Base-by-base conservation (phyloP, 192 early-diverging fungal genomes). In the Linnemannia zychae region DNA sequence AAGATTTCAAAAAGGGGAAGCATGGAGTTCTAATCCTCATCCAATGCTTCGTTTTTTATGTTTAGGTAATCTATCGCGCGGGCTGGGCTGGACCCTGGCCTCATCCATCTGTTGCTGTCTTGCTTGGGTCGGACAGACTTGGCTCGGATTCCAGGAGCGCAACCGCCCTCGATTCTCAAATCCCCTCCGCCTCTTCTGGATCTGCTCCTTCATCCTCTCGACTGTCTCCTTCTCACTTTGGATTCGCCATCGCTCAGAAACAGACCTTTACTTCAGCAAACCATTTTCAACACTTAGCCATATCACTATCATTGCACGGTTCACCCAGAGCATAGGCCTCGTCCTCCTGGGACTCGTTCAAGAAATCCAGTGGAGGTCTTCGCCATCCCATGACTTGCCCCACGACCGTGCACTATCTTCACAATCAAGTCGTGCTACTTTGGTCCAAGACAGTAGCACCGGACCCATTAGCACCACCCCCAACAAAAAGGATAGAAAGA, bases 51-150 rank as follows among this genome's bases (percentile, higher is more conserved):
- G 0, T 7, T 60, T 9, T 28, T 71, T n/a, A 31, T 12, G 20
- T 18, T 73, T 73, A 75, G 73, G 57, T 75, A 75, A 75, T 75
- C 73, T 57, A 17, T 71, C 38, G 34, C 63, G 40, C 17, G 69
- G 50, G 7, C 38, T 79, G 28, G 24, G 65, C 69, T 71, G 72
- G 74, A 65, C 44, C 33, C 48, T 85, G 60, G 52, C 60, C 28
- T 85, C 83, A 3, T 66, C 77, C 17, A 50, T 36, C 7, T 85
- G 83, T 28, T 53, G 68, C n/a, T 71, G 67, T 71, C 7, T 79
- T 15, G 83, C 83, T 9, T 85, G 83, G 83, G 18, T 50, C 33
- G 37, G 48, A 18, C 78, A 85, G 17, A 66, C 70, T 18, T 75
- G 52, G 40, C 52, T 79, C 17, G 69, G 70, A 17, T 70, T 85